Evolutionary conservation across 2,329 filamentous ascomycete species (phyloP), one percentile per base, ranked within the genome.

Genomic region (Xylaria sp.): DNA sequence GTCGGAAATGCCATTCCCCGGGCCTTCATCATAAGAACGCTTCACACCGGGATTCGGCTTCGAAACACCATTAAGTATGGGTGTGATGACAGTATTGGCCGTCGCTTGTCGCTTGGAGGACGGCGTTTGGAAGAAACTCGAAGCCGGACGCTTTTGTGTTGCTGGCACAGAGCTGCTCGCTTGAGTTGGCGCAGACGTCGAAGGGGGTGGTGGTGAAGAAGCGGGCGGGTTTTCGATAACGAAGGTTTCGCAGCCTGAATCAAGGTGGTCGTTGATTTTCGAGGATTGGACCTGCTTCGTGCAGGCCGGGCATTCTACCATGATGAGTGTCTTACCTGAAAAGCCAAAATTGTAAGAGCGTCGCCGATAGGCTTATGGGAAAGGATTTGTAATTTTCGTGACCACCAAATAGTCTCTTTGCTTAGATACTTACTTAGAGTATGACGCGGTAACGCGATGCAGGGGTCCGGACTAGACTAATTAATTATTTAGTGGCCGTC

Each of bases 221-320:
- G 64, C 72, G 73, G 73, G 83, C 76, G 67, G 73, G 58, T 70
- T 67, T 46, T 90, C 87, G 77, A 91, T 82, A 70, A 96, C 79
- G 77, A 90, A 90, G 41, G 83, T 85, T 68, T 87, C 80, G 82
- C 95, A 98, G 71, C 87, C 87, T 34, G 93, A 95, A 81, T 98
- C 96, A 77, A 98, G 89, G 80, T 98, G 95, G 73, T 86, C 86
- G 81, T 98, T 98, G 84, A 98, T 98, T 72, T 91, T 87, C 76
- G 83, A 82, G 72, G 90, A 82, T 72, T 88, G 90, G 75, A 96
- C 93, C 64, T 85, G 83, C 74, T 91, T 91, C 76, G 87, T 85
- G 83, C 94, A 97, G 72, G 94, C 92, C 18, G 94, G 94, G 78
- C 94, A 97, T 75, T 89, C 87, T 73, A 97, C 92, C 76, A 83